phyloP scores from a whole-genome alignment of 257 asterid species.

The Leonotis leonurus region DNA sequence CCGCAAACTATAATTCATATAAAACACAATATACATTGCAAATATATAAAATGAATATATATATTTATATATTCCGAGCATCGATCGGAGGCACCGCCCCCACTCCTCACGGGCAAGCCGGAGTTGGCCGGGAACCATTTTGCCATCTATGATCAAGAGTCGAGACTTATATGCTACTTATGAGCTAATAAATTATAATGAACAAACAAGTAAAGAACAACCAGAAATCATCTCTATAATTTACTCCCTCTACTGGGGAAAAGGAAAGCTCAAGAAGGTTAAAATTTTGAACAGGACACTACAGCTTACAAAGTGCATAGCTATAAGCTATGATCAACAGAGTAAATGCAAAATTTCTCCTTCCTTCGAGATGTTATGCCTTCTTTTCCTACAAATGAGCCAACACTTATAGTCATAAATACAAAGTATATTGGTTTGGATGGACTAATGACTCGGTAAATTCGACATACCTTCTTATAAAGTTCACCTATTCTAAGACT shows the following conservation, averaged over 20 bases:
- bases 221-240: constrained; percentile 14
- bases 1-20: no score
- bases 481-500: not conserved
- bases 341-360: constrained; percentile 19
- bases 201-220: not conserved
- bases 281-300: constrained; percentile 15
- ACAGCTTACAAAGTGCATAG: constrained; percentile 17
- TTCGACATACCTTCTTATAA: not conserved
- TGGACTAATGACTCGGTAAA: constrained; percentile 1
- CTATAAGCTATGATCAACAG: constrained; percentile 10
- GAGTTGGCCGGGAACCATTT: constrained; percentile 2
- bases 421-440: not conserved
- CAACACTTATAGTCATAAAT: constrained; percentile 3
- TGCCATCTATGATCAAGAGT: not conserved
- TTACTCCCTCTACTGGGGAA: constrained; percentile 14
- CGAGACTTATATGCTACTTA: not conserved
- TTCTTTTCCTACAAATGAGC: constrained; percentile 29
- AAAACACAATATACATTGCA: no score
- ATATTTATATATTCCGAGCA: no score
- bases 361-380: constrained; percentile 15
- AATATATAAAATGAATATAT: no score
- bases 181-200: constrained; percentile 3
- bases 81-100: no score
- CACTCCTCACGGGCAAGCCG: no score
- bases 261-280: not conserved